A percentile compares a stretch with the other conserved stretches of the same genome.
phyloP scores from a whole-genome alignment of 768 basidiomycete species.

The Pleurotus tuoliensis region DNA sequence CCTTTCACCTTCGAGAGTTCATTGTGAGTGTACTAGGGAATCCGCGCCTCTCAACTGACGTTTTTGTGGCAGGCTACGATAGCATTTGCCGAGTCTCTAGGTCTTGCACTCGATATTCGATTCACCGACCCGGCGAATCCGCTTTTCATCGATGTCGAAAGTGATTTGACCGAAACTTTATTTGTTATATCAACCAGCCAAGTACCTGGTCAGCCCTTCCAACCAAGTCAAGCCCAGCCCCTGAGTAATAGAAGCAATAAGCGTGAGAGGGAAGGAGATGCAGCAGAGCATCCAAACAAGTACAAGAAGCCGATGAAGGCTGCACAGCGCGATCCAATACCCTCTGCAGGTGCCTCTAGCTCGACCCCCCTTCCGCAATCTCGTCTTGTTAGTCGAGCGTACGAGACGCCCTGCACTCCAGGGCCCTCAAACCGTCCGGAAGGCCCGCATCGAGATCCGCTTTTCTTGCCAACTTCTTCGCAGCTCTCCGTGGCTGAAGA shows the following conservation, averaged over 20 bases:
- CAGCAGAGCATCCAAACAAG: slow-evolving; percentile 30
- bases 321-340: slow-evolving; percentile 29
- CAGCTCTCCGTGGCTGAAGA: slow-evolving; percentile 57
- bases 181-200: slow-evolving; percentile 81
- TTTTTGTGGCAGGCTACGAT: slow-evolving; percentile 64
- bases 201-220: slow-evolving; percentile 34
- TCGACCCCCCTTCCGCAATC: slow-evolving; percentile 37
- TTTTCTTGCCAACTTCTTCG: slow-evolving; percentile 46
- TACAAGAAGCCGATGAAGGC: slow-evolving; percentile 53
- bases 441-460: slow-evolving; percentile 26
- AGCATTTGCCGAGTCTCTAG: slow-evolving; percentile 70
- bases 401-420: slow-evolving; percentile 2
- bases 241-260: slow-evolving; percentile 26
- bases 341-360: slow-evolving; percentile 18
- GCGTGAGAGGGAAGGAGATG: slow-evolving; percentile 37
- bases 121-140: slow-evolving; percentile 75
- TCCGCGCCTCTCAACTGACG: background rate
- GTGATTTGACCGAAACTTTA: slow-evolving; percentile 58
- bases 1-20: slow-evolving; percentile 82
- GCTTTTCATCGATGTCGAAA: slow-evolving; percentile 73
- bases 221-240: slow-evolving; percentile 21
- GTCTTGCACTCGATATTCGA: slow-evolving; percentile 60
- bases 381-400: background rate
- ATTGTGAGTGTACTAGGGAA: slow-evolving; percentile 42
- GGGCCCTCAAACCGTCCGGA: slow-evolving; percentile 20